Evolutionary conservation across 305 asterid genomes (phyloP).

Genomic region (Solanum hybrid): DNA sequence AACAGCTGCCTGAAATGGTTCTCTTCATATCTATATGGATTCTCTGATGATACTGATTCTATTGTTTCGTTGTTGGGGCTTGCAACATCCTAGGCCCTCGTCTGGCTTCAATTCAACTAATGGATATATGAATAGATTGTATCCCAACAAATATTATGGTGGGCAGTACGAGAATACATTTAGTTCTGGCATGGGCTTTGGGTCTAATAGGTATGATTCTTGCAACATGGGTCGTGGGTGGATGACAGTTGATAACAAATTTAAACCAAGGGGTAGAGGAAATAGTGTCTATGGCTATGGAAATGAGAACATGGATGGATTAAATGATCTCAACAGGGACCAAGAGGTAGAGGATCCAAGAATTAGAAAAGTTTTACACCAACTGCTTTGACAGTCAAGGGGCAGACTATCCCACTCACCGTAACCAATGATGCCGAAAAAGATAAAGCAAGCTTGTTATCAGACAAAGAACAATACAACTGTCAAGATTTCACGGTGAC

Average conservation of each 20-base stretch:
- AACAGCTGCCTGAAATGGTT: neutral
- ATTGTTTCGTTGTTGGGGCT: slow-evolving; percentile 22
- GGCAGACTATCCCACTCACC: slow-evolving; percentile 30
- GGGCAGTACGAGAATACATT: slow-evolving; percentile 38
- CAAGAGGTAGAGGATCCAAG: slow-evolving; percentile 44
- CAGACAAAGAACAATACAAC: slow-evolving; percentile 45
- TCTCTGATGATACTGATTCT: neutral
- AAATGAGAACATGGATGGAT: slow-evolving; percentile 39
- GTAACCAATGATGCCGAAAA: slow-evolving; percentile 27
- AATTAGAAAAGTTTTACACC: slow-evolving; percentile 32
- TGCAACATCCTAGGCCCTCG: slow-evolving; percentile 9
- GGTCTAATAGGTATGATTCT: slow-evolving; percentile 37
- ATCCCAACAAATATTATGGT: slow-evolving; percentile 36
- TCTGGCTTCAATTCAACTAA: slow-evolving; percentile 33
- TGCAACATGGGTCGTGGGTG: slow-evolving; percentile 34
- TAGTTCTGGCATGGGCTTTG: slow-evolving; percentile 41
- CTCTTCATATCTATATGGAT: neutral
- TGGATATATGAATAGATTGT: slow-evolving; percentile 49
- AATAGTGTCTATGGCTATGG: slow-evolving; percentile 12
- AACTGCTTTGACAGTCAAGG: slow-evolving; percentile 37
- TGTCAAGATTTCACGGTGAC: slow-evolving; percentile 32
- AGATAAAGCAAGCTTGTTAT: slow-evolving; percentile 18
- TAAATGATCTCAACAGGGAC: slow-evolving; percentile 63
- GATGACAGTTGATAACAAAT: slow-evolving; percentile 42
- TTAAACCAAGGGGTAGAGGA: slow-evolving; percentile 37